Evolutionary conservation across 2,329 filamentous ascomycete genomes (phyloP).

Genomic region (Stachybotrys chartarum): DNA sequence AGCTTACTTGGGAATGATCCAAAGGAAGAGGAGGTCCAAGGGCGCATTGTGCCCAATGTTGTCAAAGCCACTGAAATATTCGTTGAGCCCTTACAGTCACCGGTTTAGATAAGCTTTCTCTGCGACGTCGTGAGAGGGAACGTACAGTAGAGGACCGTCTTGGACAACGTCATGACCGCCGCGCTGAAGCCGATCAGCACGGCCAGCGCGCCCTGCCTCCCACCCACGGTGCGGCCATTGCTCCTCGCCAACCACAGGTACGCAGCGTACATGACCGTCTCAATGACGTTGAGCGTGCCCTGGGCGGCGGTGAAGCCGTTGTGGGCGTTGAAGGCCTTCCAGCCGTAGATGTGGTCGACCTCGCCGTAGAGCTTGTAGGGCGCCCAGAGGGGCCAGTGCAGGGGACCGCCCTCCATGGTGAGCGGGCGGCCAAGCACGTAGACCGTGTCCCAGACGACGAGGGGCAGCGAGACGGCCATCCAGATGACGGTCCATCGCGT

Average conservation of each 20-base stretch:
- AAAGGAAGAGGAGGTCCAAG: slow-evolving; percentile 39
- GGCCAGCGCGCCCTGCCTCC: slow-evolving; percentile 35
- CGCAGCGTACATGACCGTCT: slow-evolving; percentile 56
- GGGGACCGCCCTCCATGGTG: slow-evolving; percentile 69
- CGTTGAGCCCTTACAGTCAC: slow-evolving; percentile 39
- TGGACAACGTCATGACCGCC: slow-evolving; percentile 54
- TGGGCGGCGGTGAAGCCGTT: slow-evolving; percentile 78
- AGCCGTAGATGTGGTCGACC: slow-evolving; percentile 78
- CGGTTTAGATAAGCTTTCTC: neutral
- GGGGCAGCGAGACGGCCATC: slow-evolving; percentile 66
- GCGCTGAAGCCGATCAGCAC: slow-evolving; percentile 44
- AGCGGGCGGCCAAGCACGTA: slow-evolving; percentile 77
- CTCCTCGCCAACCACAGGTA: slow-evolving; percentile 34
- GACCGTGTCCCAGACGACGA: slow-evolving; percentile 73
- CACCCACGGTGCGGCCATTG: slow-evolving; percentile 23
- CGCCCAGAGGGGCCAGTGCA: slow-evolving; percentile 65
- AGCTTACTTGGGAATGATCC: slow-evolving; percentile 52
- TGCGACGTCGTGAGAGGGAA: slow-evolving; percentile 7
- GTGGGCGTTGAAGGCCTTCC: slow-evolving; percentile 57
- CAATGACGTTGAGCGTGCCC: slow-evolving; percentile 58
- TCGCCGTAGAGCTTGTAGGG: slow-evolving; percentile 77
- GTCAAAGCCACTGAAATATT: slow-evolving; percentile 47
- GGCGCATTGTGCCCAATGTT: slow-evolving; percentile 50
- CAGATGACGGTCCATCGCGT: slow-evolving; percentile 50
- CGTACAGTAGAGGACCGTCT: slow-evolving; percentile 55